Evolutionary conservation across 805 yeast species (phyloP).

Genomic region (Wickerhamiella parazyma): DNA sequence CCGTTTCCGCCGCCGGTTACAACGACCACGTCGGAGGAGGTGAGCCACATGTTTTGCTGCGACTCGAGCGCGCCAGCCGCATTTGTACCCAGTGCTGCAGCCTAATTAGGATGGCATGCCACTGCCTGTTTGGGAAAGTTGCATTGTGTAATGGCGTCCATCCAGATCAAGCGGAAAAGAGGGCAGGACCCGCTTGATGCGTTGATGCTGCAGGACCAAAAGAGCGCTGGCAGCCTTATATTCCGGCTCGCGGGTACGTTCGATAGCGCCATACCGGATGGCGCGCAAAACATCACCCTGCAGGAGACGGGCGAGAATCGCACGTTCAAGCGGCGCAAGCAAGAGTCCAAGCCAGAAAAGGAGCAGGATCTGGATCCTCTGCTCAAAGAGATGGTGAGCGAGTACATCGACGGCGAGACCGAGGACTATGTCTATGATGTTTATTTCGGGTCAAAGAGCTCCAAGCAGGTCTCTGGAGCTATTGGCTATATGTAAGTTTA

Average conservation of each 20-base stretch:
- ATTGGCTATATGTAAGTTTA: constrained; percentile 25
- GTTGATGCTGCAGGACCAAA: constrained; percentile 26
- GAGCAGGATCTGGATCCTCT: constrained; percentile 28
- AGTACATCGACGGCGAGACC: constrained; percentile 25
- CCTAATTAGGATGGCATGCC: too few relatives aligned
- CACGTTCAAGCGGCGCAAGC: constrained; percentile 20
- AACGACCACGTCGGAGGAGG: constrained; percentile 41
- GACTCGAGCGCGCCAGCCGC: neutral
- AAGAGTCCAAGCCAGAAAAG: constrained; percentile 1
- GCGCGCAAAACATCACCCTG: constrained; percentile 11
- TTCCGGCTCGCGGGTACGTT: constrained; percentile 22
- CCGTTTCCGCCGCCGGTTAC: constrained; percentile 82
- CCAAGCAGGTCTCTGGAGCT: constrained; percentile 29
- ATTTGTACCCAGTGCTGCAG: neutral
- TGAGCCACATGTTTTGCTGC: constrained; percentile 15
- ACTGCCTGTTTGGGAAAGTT: too few relatives aligned
- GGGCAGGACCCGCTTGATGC: constrained; percentile 85
- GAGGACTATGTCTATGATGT: constrained; percentile 89
- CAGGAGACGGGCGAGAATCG: constrained; percentile 21
- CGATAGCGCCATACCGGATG: constrained; percentile 11
- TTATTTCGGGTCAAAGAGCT: constrained; percentile 42
- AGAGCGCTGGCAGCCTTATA: constrained; percentile 15
- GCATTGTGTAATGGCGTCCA: constrained; percentile 20
- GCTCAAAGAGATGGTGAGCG: constrained; percentile 60
- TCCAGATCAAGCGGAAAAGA: constrained; percentile 76